Base-by-base conservation (phyloP, 768 basidiomycete genomes). In the Nidularia pulvinata region DNA sequence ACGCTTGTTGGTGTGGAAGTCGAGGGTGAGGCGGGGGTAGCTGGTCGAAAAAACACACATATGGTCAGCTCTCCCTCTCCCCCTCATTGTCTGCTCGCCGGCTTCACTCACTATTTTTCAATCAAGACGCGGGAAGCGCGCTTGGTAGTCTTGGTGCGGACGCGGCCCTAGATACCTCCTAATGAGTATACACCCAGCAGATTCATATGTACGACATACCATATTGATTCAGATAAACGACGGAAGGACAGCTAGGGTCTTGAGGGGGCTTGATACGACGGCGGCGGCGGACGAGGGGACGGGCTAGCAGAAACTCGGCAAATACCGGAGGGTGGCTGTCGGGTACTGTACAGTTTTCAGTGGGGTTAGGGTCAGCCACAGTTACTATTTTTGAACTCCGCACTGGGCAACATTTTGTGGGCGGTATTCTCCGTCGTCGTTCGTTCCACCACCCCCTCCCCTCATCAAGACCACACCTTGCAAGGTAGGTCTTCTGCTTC, bases 91-190 rank as follows among this genome's bases (percentile, higher is more conserved):
- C 32, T 7, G 4, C 9, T 43, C 34, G 30, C 10, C 22, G 22
- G 14, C 37, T 25, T 13, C 50, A 82, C 91, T 70, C 66, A 93
- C 91, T 98, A 99, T 85, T 98, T 98, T 85, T 99, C 97, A 69
- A 99, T 98, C 76, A 98, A 84, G 65, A 95, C 93, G 59, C 97
- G 89, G 61, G 95, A 98, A 68, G 97, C 96, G 80, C 95, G 92
- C 85, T 99, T 99, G 70, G 95, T 96, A 60, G 97, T 99, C 82
- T 99, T 99, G 67, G 97, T 99, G 71, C 97, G 92, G 78, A 99
- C 96, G 69, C 97, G 95, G 74, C 97, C 97, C 97, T 98, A 70
- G 1, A 16, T 37, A 48, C 53, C n/a, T 60, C 16, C 19, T 14
- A 9, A 7, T 39, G 7, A 7, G 37, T 49, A 19, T 6, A 9